phyloP scores from a whole-genome alignment of 306 rosid genomes.

The Prunus mira region DNA sequence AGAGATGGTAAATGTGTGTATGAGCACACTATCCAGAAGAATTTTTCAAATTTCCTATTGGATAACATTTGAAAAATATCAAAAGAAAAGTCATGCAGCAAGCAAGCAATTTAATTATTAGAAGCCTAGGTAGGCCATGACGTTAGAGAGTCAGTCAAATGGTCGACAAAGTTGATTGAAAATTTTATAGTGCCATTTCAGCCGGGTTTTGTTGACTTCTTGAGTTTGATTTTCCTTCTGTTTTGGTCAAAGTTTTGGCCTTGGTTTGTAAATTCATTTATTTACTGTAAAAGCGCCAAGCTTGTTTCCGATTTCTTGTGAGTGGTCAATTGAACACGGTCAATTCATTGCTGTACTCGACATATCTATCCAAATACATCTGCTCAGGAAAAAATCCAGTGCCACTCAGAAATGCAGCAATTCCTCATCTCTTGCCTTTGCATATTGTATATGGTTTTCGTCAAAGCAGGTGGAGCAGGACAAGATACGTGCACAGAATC shows the following conservation, averaged over 20 bases:
- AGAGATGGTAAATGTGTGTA: too few species aligned
- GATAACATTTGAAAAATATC: neutral
- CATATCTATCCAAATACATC: neutral
- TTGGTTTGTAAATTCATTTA: too few species aligned
- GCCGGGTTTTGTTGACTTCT: neutral
- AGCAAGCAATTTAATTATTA: neutral
- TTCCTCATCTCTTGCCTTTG: neutral
- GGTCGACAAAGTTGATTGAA: too few species aligned
- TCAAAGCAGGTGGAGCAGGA: constrained; percentile 1
- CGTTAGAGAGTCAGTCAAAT: neutral
- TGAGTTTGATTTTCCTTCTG: neutral
- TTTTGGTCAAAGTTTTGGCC: too few species aligned
- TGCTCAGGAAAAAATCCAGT: neutral
- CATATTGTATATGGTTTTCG: constrained; percentile 9
- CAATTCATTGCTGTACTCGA: too few species aligned
- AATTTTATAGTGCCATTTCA: neutral
- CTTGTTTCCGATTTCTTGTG: neutral
- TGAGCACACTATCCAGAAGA: too few species aligned
- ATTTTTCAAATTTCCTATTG: too few species aligned
- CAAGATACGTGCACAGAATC: constrained; percentile 13
- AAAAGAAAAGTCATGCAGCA: neutral
- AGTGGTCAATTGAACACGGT: neutral
- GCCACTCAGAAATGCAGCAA: neutral
- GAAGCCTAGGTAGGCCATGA: neutral
- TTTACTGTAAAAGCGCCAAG: neutral